Percentiles rank a stretch among this genome's conserved stretches.
These are phyloP conservation scores for Acer negundo DNA, from an alignment of 345 rosid species.

Conservation along the genomic window DNA sequence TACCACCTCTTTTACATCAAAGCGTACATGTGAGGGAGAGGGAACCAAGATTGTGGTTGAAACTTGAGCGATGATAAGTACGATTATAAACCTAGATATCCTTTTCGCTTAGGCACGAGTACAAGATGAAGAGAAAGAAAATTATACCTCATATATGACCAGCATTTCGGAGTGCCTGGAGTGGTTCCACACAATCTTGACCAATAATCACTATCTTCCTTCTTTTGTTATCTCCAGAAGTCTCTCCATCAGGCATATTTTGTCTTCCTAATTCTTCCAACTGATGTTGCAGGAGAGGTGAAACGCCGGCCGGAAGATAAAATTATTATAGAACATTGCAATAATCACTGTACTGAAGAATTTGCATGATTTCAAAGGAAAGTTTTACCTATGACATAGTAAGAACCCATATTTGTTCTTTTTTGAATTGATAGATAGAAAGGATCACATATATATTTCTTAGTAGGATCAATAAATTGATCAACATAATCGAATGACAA, in stretches of 20 bases:
- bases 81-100: too few relatives aligned
- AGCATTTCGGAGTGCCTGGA: too few relatives aligned
- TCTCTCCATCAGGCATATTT: conserved; percentile 31
- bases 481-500: too few relatives aligned
- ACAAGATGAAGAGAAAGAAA: too few relatives aligned
- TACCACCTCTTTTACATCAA: conserved; percentile 57
- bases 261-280: conserved; percentile 65
- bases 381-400: neutral
- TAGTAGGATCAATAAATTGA: neutral
- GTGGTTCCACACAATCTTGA: too few relatives aligned
- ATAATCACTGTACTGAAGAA: neutral
- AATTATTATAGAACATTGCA: neutral
- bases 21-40: conserved; percentile 38
- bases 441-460: neutral
- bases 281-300: conserved; percentile 72
- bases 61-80: neutral
- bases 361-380: neutral
- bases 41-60: conserved; percentile 6
- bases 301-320: conserved; percentile 59
- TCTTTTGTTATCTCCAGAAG: too few relatives aligned
- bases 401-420: neutral
- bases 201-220: too few relatives aligned
- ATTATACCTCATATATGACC: too few relatives aligned
- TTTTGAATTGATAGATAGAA: conserved; percentile 2
- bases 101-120: too few relatives aligned